Evolutionary conservation across 805 yeast genomes (phyloP).

Genomic region (Wickerhamomyces rabaulensis): DNA sequence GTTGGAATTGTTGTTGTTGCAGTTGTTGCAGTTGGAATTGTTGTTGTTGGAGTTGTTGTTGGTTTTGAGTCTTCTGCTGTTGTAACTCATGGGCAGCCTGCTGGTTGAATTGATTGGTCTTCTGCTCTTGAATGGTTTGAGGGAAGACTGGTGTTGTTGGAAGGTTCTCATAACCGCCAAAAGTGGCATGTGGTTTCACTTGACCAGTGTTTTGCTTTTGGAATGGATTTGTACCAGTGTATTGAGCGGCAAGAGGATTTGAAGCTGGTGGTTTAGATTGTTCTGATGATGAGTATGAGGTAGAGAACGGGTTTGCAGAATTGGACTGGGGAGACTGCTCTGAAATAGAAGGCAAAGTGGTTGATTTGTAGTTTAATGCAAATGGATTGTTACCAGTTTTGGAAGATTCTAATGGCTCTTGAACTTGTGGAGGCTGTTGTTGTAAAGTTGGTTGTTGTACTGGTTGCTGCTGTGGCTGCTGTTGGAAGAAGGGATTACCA

Average conservation of each 20-base stretch:
- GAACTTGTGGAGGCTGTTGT: conserved; percentile 20
- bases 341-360: conserved; percentile 11
- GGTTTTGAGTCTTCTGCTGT: conserved; percentile 17
- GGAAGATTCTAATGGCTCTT: conserved; percentile 11
- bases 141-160: conserved; percentile 69
- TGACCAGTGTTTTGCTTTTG: conserved; percentile 13
- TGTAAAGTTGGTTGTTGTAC: conserved; percentile 12
- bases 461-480: conserved; percentile 5
- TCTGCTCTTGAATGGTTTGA: conserved; percentile 44
- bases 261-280: not conserved
- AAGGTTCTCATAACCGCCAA: conserved; percentile 66
- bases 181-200: conserved; percentile 46
- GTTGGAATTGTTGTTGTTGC: conserved; percentile 24
- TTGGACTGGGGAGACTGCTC: conserved; percentile 11
- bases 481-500: conserved; percentile 31
- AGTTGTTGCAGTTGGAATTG: conserved; percentile 10
- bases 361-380: conserved; percentile 14
- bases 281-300: conserved; percentile 1
- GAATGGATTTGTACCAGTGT: conserved; percentile 38
- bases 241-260: conserved; percentile 16
- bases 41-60: conserved; percentile 23
- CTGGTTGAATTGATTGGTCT: conserved; percentile 31
- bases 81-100: conserved; percentile 34
- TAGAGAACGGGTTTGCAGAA: conserved; percentile 26
- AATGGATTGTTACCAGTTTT: conserved; percentile 28